phyloP scores from a whole-genome alignment of 208 protist species.

The Acanthamoeba triangularis region DNA sequence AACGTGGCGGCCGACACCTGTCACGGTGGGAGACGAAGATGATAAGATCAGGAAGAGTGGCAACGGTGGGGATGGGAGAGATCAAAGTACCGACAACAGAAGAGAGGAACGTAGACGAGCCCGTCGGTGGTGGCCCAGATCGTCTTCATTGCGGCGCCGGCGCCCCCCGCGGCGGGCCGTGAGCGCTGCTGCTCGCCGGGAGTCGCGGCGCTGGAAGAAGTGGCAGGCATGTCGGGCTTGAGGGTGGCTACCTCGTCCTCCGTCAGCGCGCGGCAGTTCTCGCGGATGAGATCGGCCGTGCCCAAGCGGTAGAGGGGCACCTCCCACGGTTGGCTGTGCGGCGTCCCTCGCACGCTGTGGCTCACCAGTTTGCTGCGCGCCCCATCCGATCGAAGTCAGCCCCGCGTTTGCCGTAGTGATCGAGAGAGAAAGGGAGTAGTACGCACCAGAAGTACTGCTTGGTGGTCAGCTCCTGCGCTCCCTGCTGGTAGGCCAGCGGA shows the following conservation, averaged over 20 bases:
- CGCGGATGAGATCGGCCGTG: background rate
- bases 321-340: conserved; percentile 16
- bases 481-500: conserved; percentile 11
- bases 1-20: conserved; percentile 40
- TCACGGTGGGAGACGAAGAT: background rate
- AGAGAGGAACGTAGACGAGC: conserved; percentile 40
- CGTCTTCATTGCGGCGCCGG: background rate
- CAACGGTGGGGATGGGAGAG: background rate
- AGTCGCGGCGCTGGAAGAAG: background rate
- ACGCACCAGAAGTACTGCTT: conserved; percentile 49
- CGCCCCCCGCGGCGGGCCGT: background rate
- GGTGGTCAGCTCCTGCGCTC: background rate
- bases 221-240: background rate
- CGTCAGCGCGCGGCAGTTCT: conserved; percentile 45
- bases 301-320: background rate
- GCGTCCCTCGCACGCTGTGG: conserved; percentile 12
- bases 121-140: conserved; percentile 39
- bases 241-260: conserved; percentile 9
- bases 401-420: background rate
- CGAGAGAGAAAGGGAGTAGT: background rate
- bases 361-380: conserved; percentile 22
- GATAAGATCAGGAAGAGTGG: background rate
- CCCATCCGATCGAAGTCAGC: background rate
- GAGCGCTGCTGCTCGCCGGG: background rate
- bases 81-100: conserved; percentile 7